Conservation (phyloP, 257 asterid species). For the Marsdenia floribunda region DNA sequence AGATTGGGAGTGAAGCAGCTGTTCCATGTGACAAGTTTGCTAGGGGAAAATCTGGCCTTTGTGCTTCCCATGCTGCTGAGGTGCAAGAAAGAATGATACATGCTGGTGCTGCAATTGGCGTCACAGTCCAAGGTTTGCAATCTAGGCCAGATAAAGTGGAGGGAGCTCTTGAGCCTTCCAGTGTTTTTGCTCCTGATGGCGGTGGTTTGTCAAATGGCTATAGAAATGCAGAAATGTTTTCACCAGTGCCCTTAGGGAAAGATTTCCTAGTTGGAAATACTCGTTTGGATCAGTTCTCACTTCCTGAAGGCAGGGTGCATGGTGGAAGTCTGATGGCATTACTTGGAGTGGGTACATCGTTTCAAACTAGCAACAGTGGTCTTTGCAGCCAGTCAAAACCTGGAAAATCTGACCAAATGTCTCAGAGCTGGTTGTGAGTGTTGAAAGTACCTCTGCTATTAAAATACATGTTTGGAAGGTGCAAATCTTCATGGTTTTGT, state of each 20-base stretch:
- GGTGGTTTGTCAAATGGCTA: conserved; percentile 23
- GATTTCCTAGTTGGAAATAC: conserved; percentile 10
- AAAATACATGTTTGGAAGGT: neutral
- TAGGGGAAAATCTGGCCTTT: conserved; percentile 51
- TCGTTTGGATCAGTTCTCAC: conserved; percentile 27
- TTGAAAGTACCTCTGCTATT: neutral
- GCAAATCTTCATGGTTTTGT: neutral
- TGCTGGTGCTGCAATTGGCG: conserved; percentile 13
- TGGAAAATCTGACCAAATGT: conserved; percentile 7
- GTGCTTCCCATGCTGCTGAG: conserved; percentile 47
- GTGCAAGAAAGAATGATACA: conserved; percentile 22
- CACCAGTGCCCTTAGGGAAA: conserved; percentile 13
- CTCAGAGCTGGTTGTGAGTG: conserved; percentile 24
- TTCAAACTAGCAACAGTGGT: conserved; percentile 9
- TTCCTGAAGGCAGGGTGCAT: conserved; percentile 74
- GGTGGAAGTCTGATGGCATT: conserved; percentile 66
- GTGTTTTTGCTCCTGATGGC: neutral
- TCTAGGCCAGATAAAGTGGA: conserved; percentile 18
- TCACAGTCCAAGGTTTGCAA: conserved; percentile 17
- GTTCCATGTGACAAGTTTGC: conserved; percentile 53
- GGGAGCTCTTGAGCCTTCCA: conserved; percentile 7
- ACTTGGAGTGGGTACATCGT: conserved; percentile 38
- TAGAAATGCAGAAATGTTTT: conserved; percentile 10
- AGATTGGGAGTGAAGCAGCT: conserved; percentile 18
- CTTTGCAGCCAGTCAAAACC: conserved; percentile 15